Base-by-base conservation (phyloP, 495 filamentous ascomycete genomes). In the Neurospora cerealis region DNA sequence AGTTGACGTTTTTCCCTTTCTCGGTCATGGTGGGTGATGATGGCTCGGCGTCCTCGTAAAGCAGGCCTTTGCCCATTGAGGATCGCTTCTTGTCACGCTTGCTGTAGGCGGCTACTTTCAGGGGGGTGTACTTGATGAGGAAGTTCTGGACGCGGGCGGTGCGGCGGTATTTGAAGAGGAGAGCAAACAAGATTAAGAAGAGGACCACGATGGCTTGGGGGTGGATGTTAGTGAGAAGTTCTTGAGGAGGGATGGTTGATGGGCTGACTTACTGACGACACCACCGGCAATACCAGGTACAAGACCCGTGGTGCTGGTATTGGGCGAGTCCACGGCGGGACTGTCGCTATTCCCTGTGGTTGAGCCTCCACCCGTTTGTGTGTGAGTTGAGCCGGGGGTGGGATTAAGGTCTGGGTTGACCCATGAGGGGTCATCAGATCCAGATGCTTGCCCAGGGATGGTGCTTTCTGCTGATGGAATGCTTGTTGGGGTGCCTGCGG, bases 121-220 rank as follows among this genome's bases (percentile, higher is more conserved):
- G 74, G 2, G 79, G 79, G 1, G 77, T 80, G 74, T 72, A 77
- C 37, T 74, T 78, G 73, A 46, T 54, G 9, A 80, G 75, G 70
- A 80, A 73, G 37, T 74, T 70, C 36, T 79, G 78, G 7, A 81
- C 76, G 4, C 72, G 76, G 21, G 48, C 73, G 3, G 36, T 78
- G 46, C 73, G 78, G 1, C 78, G 78, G 73, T 79, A 80, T 21
- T 70, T 75, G 74, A 76, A 80, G 8, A 80, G 44, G 0, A 81
- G 75, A 10, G 76, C 76, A 2, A 79, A 41, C 3, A 81, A 66
- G n/a, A 81, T 48, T 0, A 81, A 32, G 21, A 81, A 73, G 28
- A 80, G 24, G 17, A 81, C 54, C 2, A 76, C 7, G 69, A 81
- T 39, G 5, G 78, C 79, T 81, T 42, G 2, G 48, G 2, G 38